phyloP scores from a whole-genome alignment of 805 yeast species.

The Sugiyamaella qingdaonensis region DNA sequence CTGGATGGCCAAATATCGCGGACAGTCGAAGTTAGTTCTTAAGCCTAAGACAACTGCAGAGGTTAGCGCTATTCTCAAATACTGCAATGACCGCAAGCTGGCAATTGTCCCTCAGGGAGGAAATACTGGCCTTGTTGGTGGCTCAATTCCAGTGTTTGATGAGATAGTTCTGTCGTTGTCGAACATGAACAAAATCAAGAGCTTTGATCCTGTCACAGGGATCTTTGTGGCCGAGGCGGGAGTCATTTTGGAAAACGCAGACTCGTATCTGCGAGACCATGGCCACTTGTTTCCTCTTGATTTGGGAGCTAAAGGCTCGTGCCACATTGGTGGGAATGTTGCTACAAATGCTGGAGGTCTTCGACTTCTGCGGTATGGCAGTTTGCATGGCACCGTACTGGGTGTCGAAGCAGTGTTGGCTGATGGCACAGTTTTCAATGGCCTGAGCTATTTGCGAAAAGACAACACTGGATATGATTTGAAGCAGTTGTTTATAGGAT shows the following conservation, averaged over 20 bases:
- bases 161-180: slow-evolving; percentile 74
- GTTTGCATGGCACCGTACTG: slow-evolving; percentile 84
- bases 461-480: slow-evolving; percentile 95
- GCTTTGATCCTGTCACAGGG: slow-evolving; percentile 79
- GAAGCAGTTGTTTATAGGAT: slow-evolving; percentile 88
- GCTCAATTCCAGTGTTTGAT: slow-evolving; percentile 87
- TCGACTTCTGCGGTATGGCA: slow-evolving; percentile 81
- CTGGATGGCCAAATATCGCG: slow-evolving; percentile 90
- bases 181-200: slow-evolving; percentile 69
- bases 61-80: slow-evolving; percentile 67
- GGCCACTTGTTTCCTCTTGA: slow-evolving; percentile 92
- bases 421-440: slow-evolving; percentile 75
- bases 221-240: slow-evolving; percentile 89
- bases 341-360: slow-evolving; percentile 97
- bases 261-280: slow-evolving; percentile 66
- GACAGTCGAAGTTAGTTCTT: slow-evolving; percentile 76
- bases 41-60: slow-evolving; percentile 80
- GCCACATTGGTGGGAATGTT: slow-evolving; percentile 91
- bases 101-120: slow-evolving; percentile 98
- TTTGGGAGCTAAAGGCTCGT: slow-evolving; percentile 94
- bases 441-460: slow-evolving; percentile 81
- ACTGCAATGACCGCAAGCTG: slow-evolving; percentile 69
- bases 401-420: slow-evolving; percentile 93
- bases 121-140: slow-evolving; percentile 94
- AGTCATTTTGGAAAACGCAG: slow-evolving; percentile 80